Evolutionary conservation across 768 basidiomycete species (phyloP).

Genomic region (Galerina sulciceps): DNA sequence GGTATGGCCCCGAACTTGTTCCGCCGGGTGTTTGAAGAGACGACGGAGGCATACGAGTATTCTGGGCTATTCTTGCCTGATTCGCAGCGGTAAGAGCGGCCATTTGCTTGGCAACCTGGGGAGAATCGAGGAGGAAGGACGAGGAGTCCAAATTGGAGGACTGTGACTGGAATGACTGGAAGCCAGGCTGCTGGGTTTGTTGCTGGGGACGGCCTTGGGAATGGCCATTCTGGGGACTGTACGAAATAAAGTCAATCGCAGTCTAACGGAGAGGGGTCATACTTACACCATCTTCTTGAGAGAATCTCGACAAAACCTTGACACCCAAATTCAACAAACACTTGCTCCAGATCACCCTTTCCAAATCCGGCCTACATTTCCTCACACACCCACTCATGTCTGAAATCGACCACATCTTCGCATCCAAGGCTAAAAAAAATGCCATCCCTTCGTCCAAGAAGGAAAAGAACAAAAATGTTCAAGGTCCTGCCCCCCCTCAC

Average conservation of each 20-base stretch:
- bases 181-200: slow-evolving; percentile 33
- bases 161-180: slow-evolving; percentile 35
- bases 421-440: slow-evolving; percentile 46
- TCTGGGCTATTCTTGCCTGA: slow-evolving; percentile 61
- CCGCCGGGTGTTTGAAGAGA: slow-evolving; percentile 43
- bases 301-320: not conserved
- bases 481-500: not conserved
- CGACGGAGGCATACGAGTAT: slow-evolving; percentile 41
- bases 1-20: slow-evolving; percentile 71
- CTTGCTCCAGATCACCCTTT: not conserved
- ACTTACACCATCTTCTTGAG: slow-evolving; percentile 36
- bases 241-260: slow-evolving; percentile 7
- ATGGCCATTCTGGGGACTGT: slow-evolving; percentile 16
- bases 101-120: slow-evolving; percentile 79
- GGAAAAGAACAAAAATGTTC: slow-evolving; percentile 46
- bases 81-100: slow-evolving; percentile 72
- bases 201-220: slow-evolving; percentile 35
- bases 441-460: slow-evolving; percentile 34
- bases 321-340: slow-evolving; percentile 2
- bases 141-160: slow-evolving; percentile 38
- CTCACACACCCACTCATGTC: slow-evolving; percentile 45
- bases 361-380: slow-evolving; percentile 12
- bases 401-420: slow-evolving; percentile 89
- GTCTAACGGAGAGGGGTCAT: slow-evolving; percentile 4
- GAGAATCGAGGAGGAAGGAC: slow-evolving; percentile 64